Conservation (phyloP, 78 protist genomes). For the Dictyostelium firmibasis region DNA sequence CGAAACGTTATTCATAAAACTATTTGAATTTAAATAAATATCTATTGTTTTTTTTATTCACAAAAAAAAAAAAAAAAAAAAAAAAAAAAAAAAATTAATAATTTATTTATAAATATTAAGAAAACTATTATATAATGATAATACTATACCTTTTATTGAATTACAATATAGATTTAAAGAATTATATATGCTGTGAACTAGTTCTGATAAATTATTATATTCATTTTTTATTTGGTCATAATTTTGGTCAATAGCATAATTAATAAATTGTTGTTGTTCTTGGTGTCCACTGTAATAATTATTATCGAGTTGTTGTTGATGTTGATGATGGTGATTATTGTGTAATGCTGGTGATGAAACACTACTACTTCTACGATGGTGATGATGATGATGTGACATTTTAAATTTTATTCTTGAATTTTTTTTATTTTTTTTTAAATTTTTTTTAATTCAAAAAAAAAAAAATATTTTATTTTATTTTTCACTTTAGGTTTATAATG, state of each 20-base stretch:
- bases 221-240: neutral
- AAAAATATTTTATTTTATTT: neutral
- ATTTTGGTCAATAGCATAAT: neutral
- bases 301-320: neutral
- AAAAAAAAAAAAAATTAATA: neutral
- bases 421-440: neutral
- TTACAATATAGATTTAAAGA: neutral
- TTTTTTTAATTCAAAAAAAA: neutral
- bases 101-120: neutral
- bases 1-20: neutral
- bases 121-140: neutral
- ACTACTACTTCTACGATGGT: neutral
- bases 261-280: neutral
- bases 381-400: neutral
- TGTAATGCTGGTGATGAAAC: neutral
- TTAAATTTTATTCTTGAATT: neutral
- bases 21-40: constrained; percentile 19
- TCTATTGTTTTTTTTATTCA: no score
- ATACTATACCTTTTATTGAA: neutral
- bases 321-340: neutral
- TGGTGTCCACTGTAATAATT: neutral
- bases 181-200: neutral
- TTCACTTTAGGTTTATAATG: no score
- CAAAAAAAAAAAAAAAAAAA: neutral
- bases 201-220: neutral